A percentile compares a stretch with the other conserved stretches of the same genome.
Evolutionary conservation across 2,329 filamentous ascomycete genomes (phyloP).

Genomic region (Aureobasidium sp.): DNA sequence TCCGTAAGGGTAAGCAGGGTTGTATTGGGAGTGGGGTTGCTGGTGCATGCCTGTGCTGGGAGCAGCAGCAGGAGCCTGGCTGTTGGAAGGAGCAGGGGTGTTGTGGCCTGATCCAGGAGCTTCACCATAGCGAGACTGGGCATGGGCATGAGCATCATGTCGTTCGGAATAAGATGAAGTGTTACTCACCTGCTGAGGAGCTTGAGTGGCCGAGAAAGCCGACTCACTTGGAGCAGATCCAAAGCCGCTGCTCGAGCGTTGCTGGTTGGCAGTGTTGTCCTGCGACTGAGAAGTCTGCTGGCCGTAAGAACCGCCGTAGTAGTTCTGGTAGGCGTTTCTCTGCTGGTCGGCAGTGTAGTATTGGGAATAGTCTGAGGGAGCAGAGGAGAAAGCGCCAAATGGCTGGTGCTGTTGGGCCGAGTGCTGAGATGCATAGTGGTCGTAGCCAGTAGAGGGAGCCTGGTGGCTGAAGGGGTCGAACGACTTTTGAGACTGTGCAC

Average conservation of each 20-base stretch:
- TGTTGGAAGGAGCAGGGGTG: conserved; percentile 73
- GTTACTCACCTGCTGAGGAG: conserved; percentile 41
- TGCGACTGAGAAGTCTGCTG: conserved; percentile 48
- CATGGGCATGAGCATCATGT: conserved; percentile 18
- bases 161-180: not conserved
- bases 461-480: conserved; percentile 84
- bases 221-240: conserved; percentile 53
- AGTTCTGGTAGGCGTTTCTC: conserved; percentile 66
- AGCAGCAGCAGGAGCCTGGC: conserved; percentile 44
- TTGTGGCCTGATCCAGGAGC: conserved; percentile 81
- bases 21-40: conserved; percentile 48
- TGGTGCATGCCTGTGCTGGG: conserved; percentile 37
- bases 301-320: conserved; percentile 50
- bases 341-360: conserved; percentile 77
- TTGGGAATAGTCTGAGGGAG: conserved; percentile 70
- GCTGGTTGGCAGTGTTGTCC: conserved; percentile 67
- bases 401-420: conserved; percentile 54
- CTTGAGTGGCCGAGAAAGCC: conserved; percentile 56
- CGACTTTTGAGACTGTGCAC: conserved; percentile 63
- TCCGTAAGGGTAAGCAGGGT: conserved; percentile 51
- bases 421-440: conserved; percentile 43
- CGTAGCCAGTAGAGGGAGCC: conserved; percentile 45
- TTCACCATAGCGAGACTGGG: conserved; percentile 69
- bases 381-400: conserved; percentile 63
- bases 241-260: conserved; percentile 73